Base-by-base conservation (phyloP, 371 early-diverging fungal species). In the Parasitella parasitica region DNA sequence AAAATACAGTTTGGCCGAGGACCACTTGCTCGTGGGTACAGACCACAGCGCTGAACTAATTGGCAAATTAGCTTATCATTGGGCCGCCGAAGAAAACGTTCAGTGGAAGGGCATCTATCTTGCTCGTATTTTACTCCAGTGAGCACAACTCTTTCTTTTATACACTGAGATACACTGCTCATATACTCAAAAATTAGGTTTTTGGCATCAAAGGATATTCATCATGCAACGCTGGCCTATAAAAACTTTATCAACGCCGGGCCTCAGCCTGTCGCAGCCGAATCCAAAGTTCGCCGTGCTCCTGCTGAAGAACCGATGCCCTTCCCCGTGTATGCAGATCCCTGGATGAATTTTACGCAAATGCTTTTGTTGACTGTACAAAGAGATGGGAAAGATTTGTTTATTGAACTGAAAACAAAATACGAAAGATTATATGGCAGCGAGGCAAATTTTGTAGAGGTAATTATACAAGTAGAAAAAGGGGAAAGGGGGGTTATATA, bases 81-180 rank as follows among this genome's bases (percentile, higher is more conserved):
- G 94, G 93, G 83, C 88, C 15, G 68, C 72, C 27, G 82, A 83
- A n/a, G 78, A 76, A 28, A 56, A 65, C 2, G 46, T 46, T 54
- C 59, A 75, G 20, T 91, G 88, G 60, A 75, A 79, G 37, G 96
- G 97, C 2, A 75, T 90, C 43, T 93, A 87, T 67, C 81, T 90
- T 63, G 84, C 93, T 8, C 89, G 97, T 27, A 87, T 85, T 9
- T 90, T 92, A 15, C 77, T 95, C 30, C 91, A 91, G 90, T 92
- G 77, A 18, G 1, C 0, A 3, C 13, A 32, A 32, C 11, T 1
- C 1, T 8, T 8, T 0, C 4, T 8, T 32, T 32, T 32, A 32
- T 1, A 11, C 32, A n/a, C n/a, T n/a, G n/a, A 32, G 32, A 32
- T 8, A 32, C 8, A 32, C 6, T 6, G 11, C 32, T 32, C 1